Evolutionary conservation across 2,329 filamentous ascomycete species (phyloP), one percentile per base, ranked within the genome.

Genomic region (Juglanconis sp.): DNA sequence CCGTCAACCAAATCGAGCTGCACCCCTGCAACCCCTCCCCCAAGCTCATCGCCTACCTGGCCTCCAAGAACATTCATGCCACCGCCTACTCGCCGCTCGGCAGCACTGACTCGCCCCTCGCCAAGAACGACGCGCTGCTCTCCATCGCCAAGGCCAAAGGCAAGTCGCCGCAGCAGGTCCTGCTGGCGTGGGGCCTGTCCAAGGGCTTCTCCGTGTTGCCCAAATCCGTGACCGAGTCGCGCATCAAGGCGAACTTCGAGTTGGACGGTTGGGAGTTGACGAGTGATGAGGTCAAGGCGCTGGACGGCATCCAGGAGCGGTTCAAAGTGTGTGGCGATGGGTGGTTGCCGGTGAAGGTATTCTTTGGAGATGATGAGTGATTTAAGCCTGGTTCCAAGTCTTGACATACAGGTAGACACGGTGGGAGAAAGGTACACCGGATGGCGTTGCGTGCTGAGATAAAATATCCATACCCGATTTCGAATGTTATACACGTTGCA

Each of bases 191-290:
- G 91, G 91, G 91, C 65, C 77, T 96, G 58, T 85, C 90, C 73
- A 87, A 92, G 71, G 91, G 89, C 61, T 91, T 88, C 80, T 89
- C 86, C 65, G 91, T 96, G 56, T 92, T 96, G 68, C 91, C 91
- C 69, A 96, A 96, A 83, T 89, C 85, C 56, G 89, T 93, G 61
- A 92, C 85, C 66, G 83, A 86, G 66, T 80, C 79, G 56, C 84
- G 91, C 47, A 92, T 96, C 69, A 80, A 89, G 75, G 84, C 79
- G 64, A 96, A 96, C 81, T 91, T 87, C 67, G 84, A 89, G 46
- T 71, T 91, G 56, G 85, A 92, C 73, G 90, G 88, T 56, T 94
- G 87, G 86, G 79, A 84, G 61, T 76, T 96, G 74, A 87, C 83
- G 3, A 81, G 83, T 3, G 90, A 91, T 51, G 91, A 96, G 78